Evolutionary conservation across 805 yeast genomes (phyloP).

Genomic region (Ogataea kodamae): DNA sequence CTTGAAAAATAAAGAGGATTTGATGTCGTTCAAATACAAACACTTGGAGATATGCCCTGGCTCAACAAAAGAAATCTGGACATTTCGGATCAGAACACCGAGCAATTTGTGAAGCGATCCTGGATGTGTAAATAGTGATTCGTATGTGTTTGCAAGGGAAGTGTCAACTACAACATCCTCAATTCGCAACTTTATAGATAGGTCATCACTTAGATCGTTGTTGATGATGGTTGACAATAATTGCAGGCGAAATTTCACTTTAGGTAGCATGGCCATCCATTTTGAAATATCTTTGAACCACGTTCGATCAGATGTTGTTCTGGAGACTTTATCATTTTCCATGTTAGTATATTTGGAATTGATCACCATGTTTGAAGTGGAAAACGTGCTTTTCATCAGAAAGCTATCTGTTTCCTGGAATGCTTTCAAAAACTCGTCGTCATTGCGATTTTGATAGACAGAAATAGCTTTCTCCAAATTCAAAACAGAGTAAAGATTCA

Average conservation of each 20-base stretch:
- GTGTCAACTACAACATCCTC: conserved; percentile 28
- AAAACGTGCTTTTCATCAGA: conserved; percentile 21
- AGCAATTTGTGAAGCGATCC: conserved; percentile 17
- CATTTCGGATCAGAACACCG: conserved; percentile 20
- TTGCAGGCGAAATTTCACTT: conserved; percentile 25
- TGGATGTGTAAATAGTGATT: conserved; percentile 21
- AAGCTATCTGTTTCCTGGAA: conserved; percentile 17
- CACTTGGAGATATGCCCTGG: conserved; percentile 7
- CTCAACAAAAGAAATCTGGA: conserved; percentile 20
- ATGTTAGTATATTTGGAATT: conserved; percentile 19
- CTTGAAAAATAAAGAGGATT: conserved; percentile 11
- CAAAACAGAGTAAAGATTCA: conserved; percentile 13
- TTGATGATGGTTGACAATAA: conserved; percentile 20
- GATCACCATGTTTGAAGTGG: conserved; percentile 19
- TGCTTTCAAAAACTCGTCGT: conserved; percentile 10
- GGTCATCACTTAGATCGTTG: conserved; percentile 13
- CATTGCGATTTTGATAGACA: conserved; percentile 9
- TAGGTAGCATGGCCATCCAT: conserved; percentile 18
- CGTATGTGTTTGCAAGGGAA: conserved; percentile 23
- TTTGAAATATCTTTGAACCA: background rate
- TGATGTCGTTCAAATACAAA: conserved; percentile 19
- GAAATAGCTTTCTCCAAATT: conserved; percentile 6
- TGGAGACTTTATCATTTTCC: background rate
- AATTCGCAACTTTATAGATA: conserved; percentile 10
- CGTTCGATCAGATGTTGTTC: background rate